Evolutionary conservation across 768 basidiomycete genomes (phyloP), one percentile per base, ranked within the genome.

Genomic region (Lyophyllum shimeji): DNA sequence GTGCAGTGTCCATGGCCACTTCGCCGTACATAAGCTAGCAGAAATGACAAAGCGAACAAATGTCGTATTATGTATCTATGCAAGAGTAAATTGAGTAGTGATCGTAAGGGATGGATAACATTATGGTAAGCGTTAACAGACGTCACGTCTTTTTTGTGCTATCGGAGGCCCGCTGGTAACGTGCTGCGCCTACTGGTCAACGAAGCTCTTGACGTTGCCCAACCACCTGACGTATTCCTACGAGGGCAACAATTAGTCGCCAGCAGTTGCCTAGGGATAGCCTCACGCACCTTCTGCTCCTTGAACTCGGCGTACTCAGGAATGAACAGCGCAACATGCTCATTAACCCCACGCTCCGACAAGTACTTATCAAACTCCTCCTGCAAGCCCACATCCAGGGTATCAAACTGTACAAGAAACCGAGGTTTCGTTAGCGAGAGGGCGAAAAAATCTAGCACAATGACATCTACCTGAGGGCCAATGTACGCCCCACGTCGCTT

Each of bases 141-240:
- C 56, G 29, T 44, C 1, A 27, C 44, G 50, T 52, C 56, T 55
- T 58, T 58, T 29, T 56, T 61, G 42, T 52, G 29, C 23, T 40
- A 40, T n/a, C n/a, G 33, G 43, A 27, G 15, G 34, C 5, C 9
- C 29, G n/a, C n/a, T n/a, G n/a, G n/a, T n/a, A n/a, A n/a, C 2
- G 25, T 39, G 58, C 54, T 33, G 29, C 43, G 40, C 54, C 63
- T 71, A 85, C 24, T 76, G 75, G 33, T 95, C 91, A 59, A 98
- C 74, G 67, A 97, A 98, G 20, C 66, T 68, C 80, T 92, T 89
- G 71, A 96, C 86, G 63, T 84, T 85, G 63, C 81, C 74, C 65
- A 98, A 75, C 95, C 95, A 98, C 61, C 77, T 79, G 65, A 93
- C 83, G 73, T 98, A 98, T 75, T 98, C 95, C 93, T 95, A 58